Percentiles rank a stretch among this genome's conserved stretches.
Conservation (phyloP, 2,329 filamentous ascomycete species). For the Xylaria digitata region DNA sequence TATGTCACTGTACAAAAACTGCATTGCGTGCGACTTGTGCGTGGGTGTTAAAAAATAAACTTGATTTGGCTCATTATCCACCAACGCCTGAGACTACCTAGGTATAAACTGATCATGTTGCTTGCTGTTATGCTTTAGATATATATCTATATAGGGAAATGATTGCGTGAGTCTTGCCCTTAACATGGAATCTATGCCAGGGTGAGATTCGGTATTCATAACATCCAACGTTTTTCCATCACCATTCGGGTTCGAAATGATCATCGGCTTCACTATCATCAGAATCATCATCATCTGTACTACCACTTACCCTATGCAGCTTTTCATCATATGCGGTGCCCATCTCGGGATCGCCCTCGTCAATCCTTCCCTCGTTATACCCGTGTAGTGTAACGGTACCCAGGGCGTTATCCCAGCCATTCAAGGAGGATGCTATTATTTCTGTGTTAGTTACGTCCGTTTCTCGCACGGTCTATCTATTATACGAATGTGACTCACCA, state of each 20-base stretch:
- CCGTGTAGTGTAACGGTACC: slow-evolving; percentile 83
- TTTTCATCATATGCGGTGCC: slow-evolving; percentile 71
- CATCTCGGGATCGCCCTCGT: slow-evolving; percentile 71
- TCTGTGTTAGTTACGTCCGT: slow-evolving; percentile 25
- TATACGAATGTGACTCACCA: slow-evolving; percentile 57
- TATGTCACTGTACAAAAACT: slow-evolving; percentile 44
- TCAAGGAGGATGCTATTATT: slow-evolving; percentile 79
- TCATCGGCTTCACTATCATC: slow-evolving; percentile 35
- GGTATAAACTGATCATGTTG: not conserved
- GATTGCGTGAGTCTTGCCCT: not conserved
- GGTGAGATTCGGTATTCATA: not conserved
- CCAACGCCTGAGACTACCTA: not conserved
- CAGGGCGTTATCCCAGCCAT: slow-evolving; percentile 76
- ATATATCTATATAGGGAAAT: slow-evolving; percentile 1
- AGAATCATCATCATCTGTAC: slow-evolving; percentile 23
- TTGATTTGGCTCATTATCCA: slow-evolving; percentile 4
- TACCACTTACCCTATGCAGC: slow-evolving; percentile 55
- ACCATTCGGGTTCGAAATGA: not conserved
- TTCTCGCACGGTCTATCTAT: not conserved
- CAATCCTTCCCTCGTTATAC: slow-evolving; percentile 75
- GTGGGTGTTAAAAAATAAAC: slow-evolving; percentile 21
- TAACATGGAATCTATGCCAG: not conserved
- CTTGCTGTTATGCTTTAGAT: slow-evolving; percentile 3
- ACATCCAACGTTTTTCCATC: not conserved
- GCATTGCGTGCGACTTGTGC: slow-evolving; percentile 28